Base-by-base conservation (phyloP, 1,284 basidiomycete genomes). In the Trichosporon faecale region DNA sequence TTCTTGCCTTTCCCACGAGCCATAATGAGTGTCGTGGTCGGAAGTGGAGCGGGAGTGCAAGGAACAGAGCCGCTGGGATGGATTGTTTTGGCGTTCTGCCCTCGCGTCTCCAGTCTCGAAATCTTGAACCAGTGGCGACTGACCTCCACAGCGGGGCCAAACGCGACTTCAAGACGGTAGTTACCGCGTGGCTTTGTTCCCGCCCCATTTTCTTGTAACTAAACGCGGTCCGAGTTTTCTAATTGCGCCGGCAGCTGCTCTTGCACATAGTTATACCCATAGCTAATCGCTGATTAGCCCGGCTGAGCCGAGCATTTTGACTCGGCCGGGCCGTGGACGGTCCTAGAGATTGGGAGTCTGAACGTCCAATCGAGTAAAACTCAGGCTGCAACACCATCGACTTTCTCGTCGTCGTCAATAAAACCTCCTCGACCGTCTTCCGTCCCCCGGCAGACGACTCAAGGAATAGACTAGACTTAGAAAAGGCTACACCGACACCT, bases 101-200 rank as follows among this genome's bases (percentile, higher is more conserved):
- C 25, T n/a, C 37, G 64, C 46, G 40, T 44, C 40, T 49, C 35
- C 25, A 29, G 23, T 49, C 40, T 49, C 35, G 64, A 65, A 65
- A 65, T 65, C 64, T 65, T 65, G 64, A 31, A 18, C 37, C 57
- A 61, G 64, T 49, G 64, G 64, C 64, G 18, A 52, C 49, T 25
- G 21, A 61, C 57, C 57, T 61, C 57, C 57, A 61, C 57, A 31
- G 57, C 57, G 57, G 57, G 57, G 57, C 57, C 57, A 61, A 61
- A 61, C 16, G 16, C 16, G 16, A 31, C 57, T 16, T 31, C 57
- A 61, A 33, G 60, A n/a, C 25, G n/a, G 14, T 35, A 35, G 18
- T 16, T 9, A 40, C 49, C 40, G 23, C 64, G 64, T 65, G 40
- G 40, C 14, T 65, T 46, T 65, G 44, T n/a, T 49, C 11, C 64